Conservation (phyloP, 2,329 filamentous ascomycete species). For the Colletotrichum australisinense region DNA sequence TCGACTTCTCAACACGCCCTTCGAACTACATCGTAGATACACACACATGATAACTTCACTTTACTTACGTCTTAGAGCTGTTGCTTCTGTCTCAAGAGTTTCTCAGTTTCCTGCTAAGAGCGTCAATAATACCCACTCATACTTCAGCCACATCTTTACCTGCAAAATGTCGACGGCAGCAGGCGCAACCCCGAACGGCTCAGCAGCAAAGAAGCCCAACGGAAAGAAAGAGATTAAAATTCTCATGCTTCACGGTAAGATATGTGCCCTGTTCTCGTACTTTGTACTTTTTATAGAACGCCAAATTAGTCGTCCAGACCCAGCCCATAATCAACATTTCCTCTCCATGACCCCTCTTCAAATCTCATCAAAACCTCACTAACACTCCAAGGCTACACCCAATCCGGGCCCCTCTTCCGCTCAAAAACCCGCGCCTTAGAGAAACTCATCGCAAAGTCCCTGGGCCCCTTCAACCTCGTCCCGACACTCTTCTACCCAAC, state of each 20-base stretch:
- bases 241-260: conserved; percentile 79
- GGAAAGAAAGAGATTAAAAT: conserved; percentile 70
- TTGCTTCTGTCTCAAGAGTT: neutral
- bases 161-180: conserved; percentile 22
- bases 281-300: neutral
- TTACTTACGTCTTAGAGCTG: neutral
- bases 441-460: conserved; percentile 81
- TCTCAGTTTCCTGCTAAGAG: neutral
- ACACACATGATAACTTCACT: conserved; percentile 12
- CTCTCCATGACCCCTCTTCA: neutral
- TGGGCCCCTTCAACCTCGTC: conserved; percentile 67
- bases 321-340: neutral
- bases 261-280: neutral
- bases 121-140: neutral
- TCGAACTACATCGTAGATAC: neutral
- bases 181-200: conserved; percentile 35
- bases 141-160: neutral
- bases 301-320: neutral
- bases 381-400: conserved; percentile 77
- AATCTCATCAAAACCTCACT: neutral
- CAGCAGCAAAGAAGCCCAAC: conserved; percentile 43
- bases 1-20: neutral
- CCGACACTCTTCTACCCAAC: conserved; percentile 76
- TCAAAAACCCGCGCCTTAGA: conserved; percentile 89
- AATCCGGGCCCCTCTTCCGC: conserved; percentile 87